Evolutionary conservation across 2,329 filamentous ascomycete species (phyloP).

Genomic region (Lasiodiplodia sp.): DNA sequence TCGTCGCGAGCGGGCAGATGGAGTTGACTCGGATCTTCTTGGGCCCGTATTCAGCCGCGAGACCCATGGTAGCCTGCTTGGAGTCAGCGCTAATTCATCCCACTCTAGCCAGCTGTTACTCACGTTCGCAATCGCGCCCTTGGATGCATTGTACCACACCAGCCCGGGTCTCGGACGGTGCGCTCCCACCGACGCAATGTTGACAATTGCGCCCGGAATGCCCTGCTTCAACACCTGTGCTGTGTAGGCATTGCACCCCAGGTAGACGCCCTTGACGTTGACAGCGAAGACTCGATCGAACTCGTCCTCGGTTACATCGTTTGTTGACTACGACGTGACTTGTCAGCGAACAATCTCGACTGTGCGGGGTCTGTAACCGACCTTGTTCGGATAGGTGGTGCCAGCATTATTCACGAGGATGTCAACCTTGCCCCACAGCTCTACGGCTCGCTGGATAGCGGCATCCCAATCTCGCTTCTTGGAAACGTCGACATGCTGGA

Average conservation of each 20-base stretch:
- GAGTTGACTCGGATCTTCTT: slow-evolving; percentile 77
- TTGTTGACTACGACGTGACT: slow-evolving; percentile 54
- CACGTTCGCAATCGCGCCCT: slow-evolving; percentile 69
- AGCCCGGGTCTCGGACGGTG: slow-evolving; percentile 67
- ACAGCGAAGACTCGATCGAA: slow-evolving; percentile 72
- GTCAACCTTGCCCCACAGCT: slow-evolving; percentile 63
- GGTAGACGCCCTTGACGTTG: slow-evolving; percentile 72
- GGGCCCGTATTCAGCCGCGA: slow-evolving; percentile 76
- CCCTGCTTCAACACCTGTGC: slow-evolving; percentile 66
- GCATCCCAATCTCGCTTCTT: slow-evolving; percentile 60
- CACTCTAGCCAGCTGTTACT: slow-evolving; percentile 30
- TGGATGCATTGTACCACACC: slow-evolving; percentile 75
- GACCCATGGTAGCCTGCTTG: slow-evolving; percentile 62
- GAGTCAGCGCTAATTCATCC: background rate
- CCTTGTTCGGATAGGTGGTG: slow-evolving; percentile 58
- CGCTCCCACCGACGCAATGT: slow-evolving; percentile 71
- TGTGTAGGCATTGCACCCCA: slow-evolving; percentile 66
- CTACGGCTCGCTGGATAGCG: slow-evolving; percentile 61
- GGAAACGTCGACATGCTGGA: slow-evolving; percentile 61
- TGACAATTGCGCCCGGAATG: slow-evolving; percentile 67
- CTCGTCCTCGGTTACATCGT: slow-evolving; percentile 69
- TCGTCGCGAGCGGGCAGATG: slow-evolving; percentile 72
- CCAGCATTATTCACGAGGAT: slow-evolving; percentile 69
- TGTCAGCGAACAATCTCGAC: background rate
- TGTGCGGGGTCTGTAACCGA: background rate